Evolutionary conservation across 1,139 yeast genomes (phyloP), one percentile per base, ranked within the genome.

Genomic region (Hanseniaspora gamundiae): DNA sequence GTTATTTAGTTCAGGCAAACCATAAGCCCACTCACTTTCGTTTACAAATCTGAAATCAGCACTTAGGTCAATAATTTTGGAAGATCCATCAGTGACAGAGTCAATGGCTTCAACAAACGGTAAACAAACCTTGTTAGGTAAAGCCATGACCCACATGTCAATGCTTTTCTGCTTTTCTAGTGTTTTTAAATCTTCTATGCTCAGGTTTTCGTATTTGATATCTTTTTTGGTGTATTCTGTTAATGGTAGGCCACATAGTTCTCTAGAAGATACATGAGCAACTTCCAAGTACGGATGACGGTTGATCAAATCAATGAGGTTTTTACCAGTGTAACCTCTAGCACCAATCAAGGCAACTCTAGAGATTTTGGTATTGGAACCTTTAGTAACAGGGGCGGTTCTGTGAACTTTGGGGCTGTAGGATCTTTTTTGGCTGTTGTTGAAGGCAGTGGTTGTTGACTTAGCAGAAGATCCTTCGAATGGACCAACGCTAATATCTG

Each of bases 121-220:
- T 66, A 83, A 83, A 68, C 97, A 91, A 40, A 91, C 96, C 45
- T 96, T 96, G 61, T 91, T 91, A 50, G 99, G 98, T 57, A 93
- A 73, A 2, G 98, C 98, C 98, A 93, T 91, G 33, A 93, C 94
- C 98, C 99, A 91, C 47, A 88, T 80, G 57, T 93, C 98, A 45
- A 91, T 85, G 45, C 77, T 85, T 40, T 79, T 77, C 39, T 76
- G 69, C 52, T 77, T 74, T 64, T 88, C 98, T 51, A 91, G 69
- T 51, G 71, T 67, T 58, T 77, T 76, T 51, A 91, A 82, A 57
- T 91, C 97, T 59, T 87, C 95, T 41, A 80, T 74, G 60, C 82
- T 91, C 53, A 91, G 71, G 64, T 88, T 91, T 50, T 85, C 85
- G 65, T 91, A 91, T 43, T 74, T 73, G 47, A 91, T 76, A 48